Percentiles rank a stretch among this genome's conserved stretches.
Conservation (phyloP, 2,329 filamentous ascomycete genomes). For the Madurella fahalii region DNA sequence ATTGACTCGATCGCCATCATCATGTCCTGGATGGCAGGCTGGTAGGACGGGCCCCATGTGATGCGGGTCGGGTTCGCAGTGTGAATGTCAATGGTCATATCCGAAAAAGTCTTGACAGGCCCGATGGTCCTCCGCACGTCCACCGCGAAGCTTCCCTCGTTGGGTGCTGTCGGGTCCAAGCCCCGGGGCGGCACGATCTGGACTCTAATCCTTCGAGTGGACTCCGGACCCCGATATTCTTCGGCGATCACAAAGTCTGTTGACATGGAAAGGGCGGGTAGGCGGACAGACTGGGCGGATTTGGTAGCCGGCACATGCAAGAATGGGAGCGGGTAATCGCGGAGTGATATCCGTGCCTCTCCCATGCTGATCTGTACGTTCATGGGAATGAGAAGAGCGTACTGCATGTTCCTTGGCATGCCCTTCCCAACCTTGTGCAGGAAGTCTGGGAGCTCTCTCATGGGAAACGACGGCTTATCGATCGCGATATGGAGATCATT, state of each 20-base stretch:
- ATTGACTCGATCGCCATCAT: slow-evolving; percentile 99
- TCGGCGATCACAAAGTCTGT: slow-evolving; percentile 95
- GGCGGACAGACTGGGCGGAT: slow-evolving; percentile 69
- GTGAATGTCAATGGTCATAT: slow-evolving; percentile 89
- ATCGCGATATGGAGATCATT: slow-evolving; percentile 80
- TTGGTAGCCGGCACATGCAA: slow-evolving; percentile 84
- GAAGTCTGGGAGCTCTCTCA: slow-evolving; percentile 77
- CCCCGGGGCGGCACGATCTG: slow-evolving; percentile 69
- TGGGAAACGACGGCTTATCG: slow-evolving; percentile 89
- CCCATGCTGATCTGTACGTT: slow-evolving; percentile 85
- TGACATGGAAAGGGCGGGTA: slow-evolving; percentile 77
- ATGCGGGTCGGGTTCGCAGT: slow-evolving; percentile 87
- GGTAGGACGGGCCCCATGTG: slow-evolving; percentile 96
- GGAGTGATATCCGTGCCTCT: slow-evolving; percentile 77
- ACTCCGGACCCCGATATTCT: slow-evolving; percentile 78
- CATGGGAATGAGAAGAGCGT: slow-evolving; percentile 85
- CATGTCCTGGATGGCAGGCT: slow-evolving; percentile 97
- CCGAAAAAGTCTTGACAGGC: slow-evolving; percentile 93
- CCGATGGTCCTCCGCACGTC: slow-evolving; percentile 88
- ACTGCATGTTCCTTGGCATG: slow-evolving; percentile 87
- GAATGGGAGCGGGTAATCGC: slow-evolving; percentile 90
- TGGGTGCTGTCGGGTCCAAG: slow-evolving; percentile 51
- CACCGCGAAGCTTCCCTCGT: slow-evolving; percentile 68
- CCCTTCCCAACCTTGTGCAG: slow-evolving; percentile 91
- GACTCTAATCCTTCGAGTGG: slow-evolving; percentile 74